Conservation (phyloP, 768 basidiomycete species). For the Suillus decipiens region DNA sequence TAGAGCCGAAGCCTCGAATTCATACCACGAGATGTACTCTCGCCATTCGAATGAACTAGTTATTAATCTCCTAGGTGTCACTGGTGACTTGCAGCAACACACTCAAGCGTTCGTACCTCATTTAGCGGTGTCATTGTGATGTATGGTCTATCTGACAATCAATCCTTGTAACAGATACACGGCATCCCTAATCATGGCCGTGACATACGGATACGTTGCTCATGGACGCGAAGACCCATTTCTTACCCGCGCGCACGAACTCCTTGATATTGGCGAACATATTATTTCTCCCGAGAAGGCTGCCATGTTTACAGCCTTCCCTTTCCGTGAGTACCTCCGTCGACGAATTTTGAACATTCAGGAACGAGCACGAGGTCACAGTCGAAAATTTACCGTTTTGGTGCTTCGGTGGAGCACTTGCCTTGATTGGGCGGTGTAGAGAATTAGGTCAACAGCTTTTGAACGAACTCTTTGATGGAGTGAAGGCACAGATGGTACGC, state of each 20-base stretch:
- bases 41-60: constrained; percentile 21
- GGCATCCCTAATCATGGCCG: neutral
- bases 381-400: neutral
- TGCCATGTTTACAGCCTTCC: constrained; percentile 9
- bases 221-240: neutral
- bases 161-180: neutral
- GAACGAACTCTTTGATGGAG: neutral
- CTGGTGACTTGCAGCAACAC: constrained; percentile 15
- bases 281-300: neutral
- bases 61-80: constrained; percentile 14
- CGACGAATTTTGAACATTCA: neutral
- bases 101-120: neutral
- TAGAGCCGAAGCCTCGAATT: constrained; percentile 16
- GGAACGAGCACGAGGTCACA: neutral
- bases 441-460: neutral
- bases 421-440: neutral
- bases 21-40: constrained; percentile 21
- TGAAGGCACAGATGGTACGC: constrained; percentile 3
- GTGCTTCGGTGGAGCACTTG: neutral
- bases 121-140: neutral
- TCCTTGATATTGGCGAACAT: neutral
- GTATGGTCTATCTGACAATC: neutral
- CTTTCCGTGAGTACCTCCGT: constrained; percentile 7
- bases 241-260: neutral
- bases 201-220: neutral